Evolutionary conservation across 2,329 filamentous ascomycete species (phyloP).

Genomic region (Pseudogymnoascus sp.): DNA sequence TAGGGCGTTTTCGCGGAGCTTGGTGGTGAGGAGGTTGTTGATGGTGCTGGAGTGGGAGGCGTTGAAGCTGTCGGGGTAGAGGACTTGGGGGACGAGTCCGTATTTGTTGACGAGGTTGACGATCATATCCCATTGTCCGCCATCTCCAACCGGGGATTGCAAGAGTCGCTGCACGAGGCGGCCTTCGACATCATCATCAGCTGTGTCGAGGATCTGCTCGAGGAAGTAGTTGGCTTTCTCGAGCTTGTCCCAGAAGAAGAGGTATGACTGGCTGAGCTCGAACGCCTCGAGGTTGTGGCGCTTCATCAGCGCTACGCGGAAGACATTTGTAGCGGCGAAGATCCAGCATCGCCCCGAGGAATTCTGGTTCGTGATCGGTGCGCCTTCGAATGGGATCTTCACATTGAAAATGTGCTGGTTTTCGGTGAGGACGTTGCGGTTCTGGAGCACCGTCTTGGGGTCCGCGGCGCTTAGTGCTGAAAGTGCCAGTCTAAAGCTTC

Average conservation of each 20-base stretch:
- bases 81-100: conserved; percentile 70
- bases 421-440: conserved; percentile 50
- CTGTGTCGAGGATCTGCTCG: conserved; percentile 71
- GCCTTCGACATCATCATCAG: conserved; percentile 59
- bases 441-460: conserved; percentile 56
- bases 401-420: conserved; percentile 79
- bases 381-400: conserved; percentile 72
- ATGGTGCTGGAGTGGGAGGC: conserved; percentile 62
- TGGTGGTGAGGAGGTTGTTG: conserved; percentile 69
- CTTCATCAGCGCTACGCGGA: conserved; percentile 81
- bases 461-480: conserved; percentile 62
- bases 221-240: conserved; percentile 89
- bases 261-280: conserved; percentile 78
- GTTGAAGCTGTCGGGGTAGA: conserved; percentile 79
- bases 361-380: conserved; percentile 76
- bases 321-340: conserved; percentile 85
- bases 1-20: conserved; percentile 79
- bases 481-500: conserved; percentile 54
- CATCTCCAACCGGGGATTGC: conserved; percentile 62
- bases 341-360: conserved; percentile 82
- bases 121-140: conserved; percentile 90
- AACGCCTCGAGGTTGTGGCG: conserved; percentile 69
- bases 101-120: conserved; percentile 80
- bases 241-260: conserved; percentile 92
- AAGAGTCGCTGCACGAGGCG: conserved; percentile 65